Evolutionary conservation across 345 rosid species (phyloP).

Genomic region (Salix purpurea): DNA sequence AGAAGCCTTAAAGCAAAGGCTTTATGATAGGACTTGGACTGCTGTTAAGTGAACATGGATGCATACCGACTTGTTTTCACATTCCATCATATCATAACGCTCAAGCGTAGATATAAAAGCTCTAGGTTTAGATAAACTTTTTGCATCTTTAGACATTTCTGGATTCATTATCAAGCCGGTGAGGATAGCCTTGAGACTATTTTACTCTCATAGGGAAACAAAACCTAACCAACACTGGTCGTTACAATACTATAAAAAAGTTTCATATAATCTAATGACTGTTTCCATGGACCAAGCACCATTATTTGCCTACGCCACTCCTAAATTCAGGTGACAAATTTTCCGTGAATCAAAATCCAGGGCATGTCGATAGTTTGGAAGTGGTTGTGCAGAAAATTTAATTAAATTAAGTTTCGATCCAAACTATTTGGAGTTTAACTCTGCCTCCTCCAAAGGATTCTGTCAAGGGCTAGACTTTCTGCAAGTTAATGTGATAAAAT

Average conservation of each 20-base stretch:
- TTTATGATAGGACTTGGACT: not conserved
- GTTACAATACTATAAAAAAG: not conserved
- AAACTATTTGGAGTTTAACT: not conserved
- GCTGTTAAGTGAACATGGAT: not conserved
- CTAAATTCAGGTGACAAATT: too few relatives aligned
- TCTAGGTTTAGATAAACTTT: not conserved
- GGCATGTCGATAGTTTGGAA: too few relatives aligned
- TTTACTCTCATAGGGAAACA: not conserved
- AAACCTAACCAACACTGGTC: not conserved
- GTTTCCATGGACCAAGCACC: not conserved
- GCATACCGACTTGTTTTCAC: not conserved
- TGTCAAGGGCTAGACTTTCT: not conserved
- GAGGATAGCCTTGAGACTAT: not conserved
- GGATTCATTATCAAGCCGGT: not conserved
- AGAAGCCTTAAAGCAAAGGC: not conserved
- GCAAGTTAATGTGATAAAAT: not conserved
- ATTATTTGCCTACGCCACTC: not conserved
- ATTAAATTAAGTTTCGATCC: not conserved
- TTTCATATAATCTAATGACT: not conserved
- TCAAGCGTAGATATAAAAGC: not conserved
- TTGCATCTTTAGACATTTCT: slow-evolving; percentile 8
- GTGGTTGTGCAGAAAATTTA: too few relatives aligned
- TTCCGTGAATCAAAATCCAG: too few relatives aligned
- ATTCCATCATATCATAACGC: slow-evolving; percentile 11
- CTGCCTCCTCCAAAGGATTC: not conserved